These are phyloP conservation scores for Dictyostelium intermedium DNA, from an alignment of 78 protist genomes.

Conservation along the genomic window DNA sequence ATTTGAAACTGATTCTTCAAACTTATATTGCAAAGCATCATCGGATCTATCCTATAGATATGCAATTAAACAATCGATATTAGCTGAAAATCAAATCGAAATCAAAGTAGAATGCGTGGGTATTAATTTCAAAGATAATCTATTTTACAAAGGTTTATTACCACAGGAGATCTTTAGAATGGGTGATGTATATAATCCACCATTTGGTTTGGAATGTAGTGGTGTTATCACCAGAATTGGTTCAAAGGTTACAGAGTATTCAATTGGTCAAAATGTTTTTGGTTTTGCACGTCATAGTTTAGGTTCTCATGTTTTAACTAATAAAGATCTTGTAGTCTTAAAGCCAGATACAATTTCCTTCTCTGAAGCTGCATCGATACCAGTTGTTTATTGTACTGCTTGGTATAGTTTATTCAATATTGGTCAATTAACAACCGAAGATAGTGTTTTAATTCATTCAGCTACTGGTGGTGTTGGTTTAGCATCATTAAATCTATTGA, in stretches of 20 bases:
- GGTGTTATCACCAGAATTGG: constrained; percentile 54
- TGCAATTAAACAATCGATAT: neutral
- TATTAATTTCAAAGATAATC: constrained; percentile 64
- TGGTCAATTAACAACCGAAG: constrained; percentile 42
- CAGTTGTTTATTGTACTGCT: constrained; percentile 73
- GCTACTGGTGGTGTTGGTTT: constrained; percentile 93
- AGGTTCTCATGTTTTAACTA: constrained; percentile 32
- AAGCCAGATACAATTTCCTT: constrained; percentile 26
- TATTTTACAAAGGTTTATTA: constrained; percentile 15
- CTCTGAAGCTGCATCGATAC: constrained; percentile 46
- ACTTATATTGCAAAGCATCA: neutral
- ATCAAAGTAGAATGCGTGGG: constrained; percentile 25
- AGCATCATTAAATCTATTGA: constrained; percentile 86
- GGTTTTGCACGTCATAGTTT: constrained; percentile 57
- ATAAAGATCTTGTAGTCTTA: neutral
- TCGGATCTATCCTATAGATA: constrained; percentile 1
- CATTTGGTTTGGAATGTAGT: constrained; percentile 70
- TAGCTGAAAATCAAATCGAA: neutral
- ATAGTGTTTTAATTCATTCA: constrained; percentile 80
- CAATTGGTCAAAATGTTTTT: constrained; percentile 52
- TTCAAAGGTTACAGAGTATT: neutral
- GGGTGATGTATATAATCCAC: constrained; percentile 63
- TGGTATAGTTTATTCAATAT: constrained; percentile 38
- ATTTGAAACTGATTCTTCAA: neutral
- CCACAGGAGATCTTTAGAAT: constrained; percentile 61